These are phyloP conservation scores for Globisporangium carolinianum DNA, from an alignment of 352 stramenopile genomes.

Conservation along the genomic window DNA sequence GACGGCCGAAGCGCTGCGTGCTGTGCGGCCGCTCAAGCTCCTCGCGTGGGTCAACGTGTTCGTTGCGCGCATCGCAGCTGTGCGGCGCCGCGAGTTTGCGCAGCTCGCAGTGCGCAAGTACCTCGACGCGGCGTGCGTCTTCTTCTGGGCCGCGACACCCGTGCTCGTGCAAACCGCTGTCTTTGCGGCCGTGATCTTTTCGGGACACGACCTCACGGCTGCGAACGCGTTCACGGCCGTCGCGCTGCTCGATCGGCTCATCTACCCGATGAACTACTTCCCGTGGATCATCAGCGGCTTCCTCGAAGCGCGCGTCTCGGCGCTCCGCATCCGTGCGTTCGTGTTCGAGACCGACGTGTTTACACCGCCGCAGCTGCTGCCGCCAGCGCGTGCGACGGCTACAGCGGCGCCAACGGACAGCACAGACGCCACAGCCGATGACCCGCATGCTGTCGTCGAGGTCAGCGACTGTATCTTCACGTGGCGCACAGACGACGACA, in stretches of 20 bases:
- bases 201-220: conserved; percentile 61
- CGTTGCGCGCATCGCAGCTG: conserved; percentile 37
- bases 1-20: conserved; percentile 56
- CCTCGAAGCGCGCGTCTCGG: conserved; percentile 80
- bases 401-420: not conserved
- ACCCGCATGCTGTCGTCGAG: conserved; percentile 8
- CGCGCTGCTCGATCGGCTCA: conserved; percentile 80
- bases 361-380: not conserved
- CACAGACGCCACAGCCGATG: not conserved
- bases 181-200: conserved; percentile 71
- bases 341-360: conserved; percentile 35
- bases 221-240: conserved; percentile 83
- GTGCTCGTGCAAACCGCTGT: conserved; percentile 83
- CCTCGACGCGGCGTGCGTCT: conserved; percentile 85
- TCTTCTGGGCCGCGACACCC: conserved; percentile 87
- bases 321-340: conserved; percentile 61
- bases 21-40: conserved; percentile 77
- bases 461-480: conserved; percentile 23
- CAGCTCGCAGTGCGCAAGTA: conserved; percentile 80
- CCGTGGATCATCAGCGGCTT: conserved; percentile 90
- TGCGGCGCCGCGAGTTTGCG: conserved; percentile 57
- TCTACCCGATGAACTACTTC: conserved; percentile 91
- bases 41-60: conserved; percentile 53
- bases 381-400: conserved; percentile 7
- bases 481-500: conserved; percentile 11